These are phyloP conservation scores for Saccharomycopsis lassenensis DNA, from an alignment of 805 yeast genomes.

Conservation along the genomic window DNA sequence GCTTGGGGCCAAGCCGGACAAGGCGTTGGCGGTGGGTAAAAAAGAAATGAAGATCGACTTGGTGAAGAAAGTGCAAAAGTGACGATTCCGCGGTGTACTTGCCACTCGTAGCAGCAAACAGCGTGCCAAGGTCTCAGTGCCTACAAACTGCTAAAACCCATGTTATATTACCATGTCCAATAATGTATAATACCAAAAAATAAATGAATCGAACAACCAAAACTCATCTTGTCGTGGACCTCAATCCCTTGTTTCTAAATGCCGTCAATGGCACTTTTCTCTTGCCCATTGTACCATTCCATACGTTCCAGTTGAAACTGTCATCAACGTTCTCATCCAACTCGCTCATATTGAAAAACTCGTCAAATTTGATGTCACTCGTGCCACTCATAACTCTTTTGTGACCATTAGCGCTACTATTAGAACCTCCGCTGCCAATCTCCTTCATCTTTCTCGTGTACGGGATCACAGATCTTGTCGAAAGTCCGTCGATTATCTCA, in stretches of 20 bases:
- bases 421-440: constrained; percentile 1
- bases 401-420: constrained; percentile 1
- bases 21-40: no score
- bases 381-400: constrained; percentile 9
- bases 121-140: no score
- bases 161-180: no score
- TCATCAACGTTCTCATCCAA: constrained; percentile 65
- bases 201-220: no score
- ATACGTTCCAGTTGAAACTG: constrained; percentile 11
- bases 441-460: constrained; percentile 20
- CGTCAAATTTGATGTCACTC: constrained; percentile 51
- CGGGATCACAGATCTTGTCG: constrained; percentile 72
- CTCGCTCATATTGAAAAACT: constrained; percentile 78
- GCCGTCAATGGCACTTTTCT: constrained; percentile 77
- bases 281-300: constrained; percentile 25
- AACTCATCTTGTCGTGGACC: no score
- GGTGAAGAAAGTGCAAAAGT: no score
- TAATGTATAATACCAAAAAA: no score
- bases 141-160: no score
- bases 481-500: constrained; percentile 89
- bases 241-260: constrained; percentile 73
- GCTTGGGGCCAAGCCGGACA: constrained; percentile 39
- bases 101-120: no score
- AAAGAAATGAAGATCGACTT: no score
- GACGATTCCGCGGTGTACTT: no score